A percentile compares a stretch with the other conserved stretches of the same genome.
Evolutionary conservation across 78 protist species (phyloP).

Genomic region (Emiliania huxleyi): DNA sequence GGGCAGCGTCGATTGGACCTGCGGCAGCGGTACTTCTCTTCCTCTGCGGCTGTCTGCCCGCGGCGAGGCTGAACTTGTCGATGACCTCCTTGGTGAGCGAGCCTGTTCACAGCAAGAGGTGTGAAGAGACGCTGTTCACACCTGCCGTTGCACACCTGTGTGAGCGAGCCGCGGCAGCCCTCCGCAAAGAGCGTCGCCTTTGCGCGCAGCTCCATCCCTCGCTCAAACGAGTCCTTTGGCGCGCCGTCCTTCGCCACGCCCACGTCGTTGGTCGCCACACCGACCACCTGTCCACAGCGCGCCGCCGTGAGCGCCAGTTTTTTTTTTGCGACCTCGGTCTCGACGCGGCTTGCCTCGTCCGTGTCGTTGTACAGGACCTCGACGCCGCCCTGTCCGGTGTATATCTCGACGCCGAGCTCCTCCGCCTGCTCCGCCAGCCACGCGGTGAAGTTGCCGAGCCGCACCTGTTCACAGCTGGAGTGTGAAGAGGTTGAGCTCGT

Average conservation of each 20-base stretch:
- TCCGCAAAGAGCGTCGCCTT: constrained; percentile 86
- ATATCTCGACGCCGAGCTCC: constrained; percentile 92
- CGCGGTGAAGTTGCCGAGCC: constrained; percentile 59
- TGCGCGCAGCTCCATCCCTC: constrained; percentile 93
- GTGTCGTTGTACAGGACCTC: constrained; percentile 70
- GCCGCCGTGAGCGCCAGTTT: too few species aligned
- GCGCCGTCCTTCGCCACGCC: constrained; percentile 80
- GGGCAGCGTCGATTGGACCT: too few species aligned
- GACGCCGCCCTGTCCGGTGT: constrained; percentile 85
- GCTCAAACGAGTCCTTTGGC: constrained; percentile 67
- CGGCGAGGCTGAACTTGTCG: not conserved
- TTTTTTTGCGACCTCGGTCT: too few species aligned
- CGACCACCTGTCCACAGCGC: constrained; percentile 47
- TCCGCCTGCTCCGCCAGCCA: constrained; percentile 92
- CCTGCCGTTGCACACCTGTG: too few species aligned
- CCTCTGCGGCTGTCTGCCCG: too few species aligned
- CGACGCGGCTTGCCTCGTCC: constrained; percentile 69
- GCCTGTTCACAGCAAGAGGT: too few species aligned
- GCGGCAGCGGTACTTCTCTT: too few species aligned
- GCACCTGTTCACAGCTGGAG: too few species aligned
- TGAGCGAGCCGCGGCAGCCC: constrained; percentile 90
- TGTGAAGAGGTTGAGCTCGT: too few species aligned
- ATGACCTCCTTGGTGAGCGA: constrained; percentile 70
- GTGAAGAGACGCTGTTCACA: too few species aligned
- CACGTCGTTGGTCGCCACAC: constrained; percentile 77